A percentile compares a stretch with the other conserved stretches of the same genome.
phyloP scores from a whole-genome alignment of 2,329 filamentous ascomycete species.

The Coniella vitis region DNA sequence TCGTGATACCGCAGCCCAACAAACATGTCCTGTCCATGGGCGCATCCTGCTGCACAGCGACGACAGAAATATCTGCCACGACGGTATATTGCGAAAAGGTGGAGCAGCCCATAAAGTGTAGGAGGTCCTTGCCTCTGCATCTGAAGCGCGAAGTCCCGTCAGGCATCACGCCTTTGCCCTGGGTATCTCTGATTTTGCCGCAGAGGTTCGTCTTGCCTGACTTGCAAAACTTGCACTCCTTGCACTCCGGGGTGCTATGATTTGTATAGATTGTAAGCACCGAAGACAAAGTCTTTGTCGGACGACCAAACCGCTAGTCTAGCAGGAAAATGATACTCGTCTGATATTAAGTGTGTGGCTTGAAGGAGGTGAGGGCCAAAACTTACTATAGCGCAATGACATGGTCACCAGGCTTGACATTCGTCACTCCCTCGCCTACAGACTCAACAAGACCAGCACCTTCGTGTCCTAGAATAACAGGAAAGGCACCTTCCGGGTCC shows the following conservation, averaged over 20 bases:
- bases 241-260: slow-evolving; percentile 96
- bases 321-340: too few relatives aligned
- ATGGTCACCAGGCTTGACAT: slow-evolving; percentile 87
- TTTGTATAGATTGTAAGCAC: slow-evolving; percentile 9
- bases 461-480: slow-evolving; percentile 82
- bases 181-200: slow-evolving; percentile 96
- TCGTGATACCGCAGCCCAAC: slow-evolving; percentile 96
- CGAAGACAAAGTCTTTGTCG: neutral
- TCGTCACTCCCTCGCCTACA: slow-evolving; percentile 89
- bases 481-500: slow-evolving; percentile 93
- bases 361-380: neutral
- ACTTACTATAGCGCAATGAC: slow-evolving; percentile 81
- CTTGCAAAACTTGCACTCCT: slow-evolving; percentile 97
- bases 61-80: slow-evolving; percentile 95
- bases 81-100: slow-evolving; percentile 99
- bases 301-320: too few relatives aligned
- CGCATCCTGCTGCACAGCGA: slow-evolving; percentile 82
- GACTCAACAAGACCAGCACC: slow-evolving; percentile 90
- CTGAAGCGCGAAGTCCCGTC: slow-evolving; percentile 93
- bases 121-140: slow-evolving; percentile 87
- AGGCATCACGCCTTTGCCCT: slow-evolving; percentile 94
- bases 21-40: slow-evolving; percentile 95
- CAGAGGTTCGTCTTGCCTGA: slow-evolving; percentile 99
- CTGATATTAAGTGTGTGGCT: neutral
- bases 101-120: slow-evolving; percentile 99